A percentile compares a stretch with the other conserved stretches of the same genome.
Evolutionary conservation across 495 filamentous ascomycete species (phyloP).

Genomic region (Paragyromitra xinjiangensis): DNA sequence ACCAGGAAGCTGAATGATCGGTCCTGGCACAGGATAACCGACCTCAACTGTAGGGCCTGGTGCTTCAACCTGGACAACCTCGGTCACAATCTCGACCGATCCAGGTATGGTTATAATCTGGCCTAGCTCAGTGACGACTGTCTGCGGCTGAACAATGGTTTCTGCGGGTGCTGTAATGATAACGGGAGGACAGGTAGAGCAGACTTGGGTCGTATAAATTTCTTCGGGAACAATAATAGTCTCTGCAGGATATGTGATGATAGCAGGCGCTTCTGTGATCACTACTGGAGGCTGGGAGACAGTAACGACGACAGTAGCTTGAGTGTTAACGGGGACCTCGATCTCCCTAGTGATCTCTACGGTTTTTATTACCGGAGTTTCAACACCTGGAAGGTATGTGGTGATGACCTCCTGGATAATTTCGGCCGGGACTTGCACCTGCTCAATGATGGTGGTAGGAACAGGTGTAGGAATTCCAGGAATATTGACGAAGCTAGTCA

Average conservation of each 20-base stretch:
- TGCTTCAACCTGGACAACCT: slow-evolving; percentile 24
- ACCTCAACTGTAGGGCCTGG: background rate
- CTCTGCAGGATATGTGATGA: slow-evolving; percentile 50
- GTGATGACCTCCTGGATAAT: slow-evolving; percentile 33
- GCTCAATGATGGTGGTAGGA: slow-evolving; percentile 41
- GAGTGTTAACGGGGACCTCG: slow-evolving; percentile 29
- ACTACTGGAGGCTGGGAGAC: slow-evolving; percentile 38
- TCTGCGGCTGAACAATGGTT: slow-evolving; percentile 38
- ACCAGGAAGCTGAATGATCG: background rate
- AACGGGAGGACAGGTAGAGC: slow-evolving; percentile 21
- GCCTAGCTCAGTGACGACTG: slow-evolving; percentile 29
- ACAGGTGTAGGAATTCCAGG: slow-evolving; percentile 42
- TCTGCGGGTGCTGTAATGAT: slow-evolving; percentile 39
- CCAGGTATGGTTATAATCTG: slow-evolving; percentile 39
- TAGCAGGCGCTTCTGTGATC: slow-evolving; percentile 41
- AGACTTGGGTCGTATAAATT: slow-evolving; percentile 38
- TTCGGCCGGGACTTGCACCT: slow-evolving; percentile 39
- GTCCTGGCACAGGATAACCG: slow-evolving; percentile 11
- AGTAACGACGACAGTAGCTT: slow-evolving; percentile 31
- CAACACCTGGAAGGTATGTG: slow-evolving; percentile 31
- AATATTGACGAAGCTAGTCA: slow-evolving; percentile 35
- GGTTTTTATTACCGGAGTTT: slow-evolving; percentile 38
- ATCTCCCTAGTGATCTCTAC: slow-evolving; percentile 37
- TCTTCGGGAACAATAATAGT: slow-evolving; percentile 35
- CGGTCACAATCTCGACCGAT: slow-evolving; percentile 23